Evolutionary conservation across 2,329 filamentous ascomycete species (phyloP).

Genomic region (Orbilia quercus): DNA sequence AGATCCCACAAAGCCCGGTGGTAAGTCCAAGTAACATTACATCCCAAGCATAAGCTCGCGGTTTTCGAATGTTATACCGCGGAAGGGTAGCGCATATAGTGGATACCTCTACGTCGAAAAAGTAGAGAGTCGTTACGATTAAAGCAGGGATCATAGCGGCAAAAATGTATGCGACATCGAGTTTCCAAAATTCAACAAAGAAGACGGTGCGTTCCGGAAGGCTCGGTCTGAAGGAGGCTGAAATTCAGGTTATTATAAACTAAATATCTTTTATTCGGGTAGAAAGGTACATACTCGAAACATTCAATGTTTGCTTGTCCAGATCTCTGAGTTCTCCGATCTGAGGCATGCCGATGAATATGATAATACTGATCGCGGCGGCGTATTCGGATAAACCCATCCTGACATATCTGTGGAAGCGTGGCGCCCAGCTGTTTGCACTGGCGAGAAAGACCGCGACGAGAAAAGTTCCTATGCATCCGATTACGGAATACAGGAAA

Average conservation of each 20-base stretch:
- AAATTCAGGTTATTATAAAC: not conserved
- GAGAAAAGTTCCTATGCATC: slow-evolving; percentile 73
- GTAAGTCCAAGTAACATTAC: slow-evolving; percentile 72
- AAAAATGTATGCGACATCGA: slow-evolving; percentile 71
- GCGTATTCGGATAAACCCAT: slow-evolving; percentile 73
- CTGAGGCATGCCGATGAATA: slow-evolving; percentile 74
- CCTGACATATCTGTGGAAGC: slow-evolving; percentile 72
- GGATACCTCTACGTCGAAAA: slow-evolving; percentile 77
- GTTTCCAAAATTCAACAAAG: slow-evolving; percentile 73
- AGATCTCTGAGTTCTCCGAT: slow-evolving; percentile 70
- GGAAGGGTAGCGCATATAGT: slow-evolving; percentile 75
- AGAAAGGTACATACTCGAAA: slow-evolving; percentile 62
- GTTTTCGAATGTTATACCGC: slow-evolving; percentile 72
- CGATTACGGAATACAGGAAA: slow-evolving; percentile 74
- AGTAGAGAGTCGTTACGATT: slow-evolving; percentile 76
- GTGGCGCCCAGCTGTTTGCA: slow-evolving; percentile 71
- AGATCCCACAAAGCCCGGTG: slow-evolving; percentile 73
- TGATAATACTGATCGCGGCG: slow-evolving; percentile 73
- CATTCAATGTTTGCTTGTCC: slow-evolving; percentile 70
- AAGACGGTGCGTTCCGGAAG: slow-evolving; percentile 69
- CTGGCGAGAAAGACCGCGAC: slow-evolving; percentile 72
- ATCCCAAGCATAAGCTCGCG: slow-evolving; percentile 74
- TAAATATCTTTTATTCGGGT: not conserved
- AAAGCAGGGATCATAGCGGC: slow-evolving; percentile 72
- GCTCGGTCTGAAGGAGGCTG: slow-evolving; percentile 68